phyloP scores from a whole-genome alignment of 495 filamentous ascomycete species.

The Zalerion maritima region DNA sequence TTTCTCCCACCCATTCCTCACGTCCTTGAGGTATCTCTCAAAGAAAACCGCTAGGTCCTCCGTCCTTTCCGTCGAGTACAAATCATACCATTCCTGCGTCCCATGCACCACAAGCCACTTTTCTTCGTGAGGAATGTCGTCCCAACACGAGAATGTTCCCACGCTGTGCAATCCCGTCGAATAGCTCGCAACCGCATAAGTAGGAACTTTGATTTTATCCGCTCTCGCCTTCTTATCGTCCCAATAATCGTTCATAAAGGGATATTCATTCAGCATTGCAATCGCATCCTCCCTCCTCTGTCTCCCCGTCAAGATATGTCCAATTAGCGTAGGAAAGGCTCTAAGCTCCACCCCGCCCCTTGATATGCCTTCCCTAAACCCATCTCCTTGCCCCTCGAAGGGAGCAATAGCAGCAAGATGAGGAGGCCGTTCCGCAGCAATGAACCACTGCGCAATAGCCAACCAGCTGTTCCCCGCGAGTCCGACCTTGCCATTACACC shows the following conservation, averaged over 20 bases:
- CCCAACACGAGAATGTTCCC: slow-evolving; percentile 22
- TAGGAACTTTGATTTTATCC: slow-evolving; percentile 13
- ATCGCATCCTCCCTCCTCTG: slow-evolving; percentile 18
- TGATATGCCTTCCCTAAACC: slow-evolving; percentile 26
- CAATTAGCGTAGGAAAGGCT: slow-evolving; percentile 15
- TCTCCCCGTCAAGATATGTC: slow-evolving; percentile 10
- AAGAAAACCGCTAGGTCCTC: slow-evolving; percentile 23
- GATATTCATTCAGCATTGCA: slow-evolving; percentile 17
- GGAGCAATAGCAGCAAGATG: slow-evolving; percentile 29
- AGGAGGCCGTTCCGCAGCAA: slow-evolving; percentile 24
- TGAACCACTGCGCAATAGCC: slow-evolving; percentile 28
- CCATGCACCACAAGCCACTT: slow-evolving; percentile 22
- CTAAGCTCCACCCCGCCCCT: slow-evolving; percentile 21
- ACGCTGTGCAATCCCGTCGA: slow-evolving; percentile 20
- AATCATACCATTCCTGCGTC: slow-evolving; percentile 28
- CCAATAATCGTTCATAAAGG: no score
- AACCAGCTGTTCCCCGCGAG: slow-evolving; percentile 29
- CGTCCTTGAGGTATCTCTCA: slow-evolving; percentile 23
- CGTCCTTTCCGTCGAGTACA: slow-evolving; percentile 13
- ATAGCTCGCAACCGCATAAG: slow-evolving; percentile 16
- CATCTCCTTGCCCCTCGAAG: slow-evolving; percentile 30
- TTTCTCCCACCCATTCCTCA: slow-evolving; percentile 30
- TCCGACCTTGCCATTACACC: slow-evolving; percentile 31
- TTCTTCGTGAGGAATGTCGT: slow-evolving; percentile 8
- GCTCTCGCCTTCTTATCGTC: slow-evolving; percentile 17